These are phyloP conservation scores for Zalaria obscura DNA, from an alignment of 2,329 filamentous ascomycete genomes.

Conservation along the genomic window DNA sequence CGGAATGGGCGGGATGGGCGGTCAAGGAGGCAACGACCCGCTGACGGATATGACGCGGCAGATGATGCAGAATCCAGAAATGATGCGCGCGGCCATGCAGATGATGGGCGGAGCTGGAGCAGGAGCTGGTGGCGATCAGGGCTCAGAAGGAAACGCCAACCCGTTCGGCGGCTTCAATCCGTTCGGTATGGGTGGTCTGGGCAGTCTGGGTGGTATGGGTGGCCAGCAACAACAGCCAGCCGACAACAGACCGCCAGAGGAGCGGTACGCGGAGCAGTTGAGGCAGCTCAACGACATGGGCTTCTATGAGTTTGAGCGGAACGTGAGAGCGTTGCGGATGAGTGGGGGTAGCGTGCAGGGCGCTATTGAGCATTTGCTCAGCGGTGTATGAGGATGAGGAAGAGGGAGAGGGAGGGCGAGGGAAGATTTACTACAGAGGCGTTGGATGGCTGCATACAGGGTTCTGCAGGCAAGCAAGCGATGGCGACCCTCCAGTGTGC, in stretches of 20 bases:
- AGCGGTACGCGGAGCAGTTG: constrained; percentile 79
- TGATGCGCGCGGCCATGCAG: constrained; percentile 38
- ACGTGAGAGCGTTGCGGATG: constrained; percentile 73
- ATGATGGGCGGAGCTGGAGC: constrained; percentile 35
- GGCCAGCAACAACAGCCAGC: constrained; percentile 39
- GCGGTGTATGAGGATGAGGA: constrained; percentile 1
- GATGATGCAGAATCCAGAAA: constrained; percentile 43
- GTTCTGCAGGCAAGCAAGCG: no score
- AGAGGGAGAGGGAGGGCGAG: no score
- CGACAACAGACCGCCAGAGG: constrained; percentile 84
- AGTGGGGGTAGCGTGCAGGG: constrained; percentile 91
- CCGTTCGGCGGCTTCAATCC: constrained; percentile 32
- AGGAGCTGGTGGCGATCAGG: constrained; percentile 30
- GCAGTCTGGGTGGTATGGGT: constrained; percentile 16
- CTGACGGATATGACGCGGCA: constrained; percentile 30
- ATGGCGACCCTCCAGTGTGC: no score
- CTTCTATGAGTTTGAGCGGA: constrained; percentile 91
- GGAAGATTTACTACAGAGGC: no score
- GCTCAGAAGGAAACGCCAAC: constrained; percentile 17
- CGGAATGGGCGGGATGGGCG: constrained; percentile 7
- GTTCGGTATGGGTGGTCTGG: constrained; percentile 23
- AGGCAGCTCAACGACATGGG: constrained; percentile 97
- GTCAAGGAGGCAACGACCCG: constrained; percentile 28
- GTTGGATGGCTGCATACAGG: no score
- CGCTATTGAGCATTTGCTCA: constrained; percentile 59